A percentile compares a stretch with the other conserved stretches of the same genome.
Conservation (phyloP, 306 rosid genomes). For the Rubus parviflorus region DNA sequence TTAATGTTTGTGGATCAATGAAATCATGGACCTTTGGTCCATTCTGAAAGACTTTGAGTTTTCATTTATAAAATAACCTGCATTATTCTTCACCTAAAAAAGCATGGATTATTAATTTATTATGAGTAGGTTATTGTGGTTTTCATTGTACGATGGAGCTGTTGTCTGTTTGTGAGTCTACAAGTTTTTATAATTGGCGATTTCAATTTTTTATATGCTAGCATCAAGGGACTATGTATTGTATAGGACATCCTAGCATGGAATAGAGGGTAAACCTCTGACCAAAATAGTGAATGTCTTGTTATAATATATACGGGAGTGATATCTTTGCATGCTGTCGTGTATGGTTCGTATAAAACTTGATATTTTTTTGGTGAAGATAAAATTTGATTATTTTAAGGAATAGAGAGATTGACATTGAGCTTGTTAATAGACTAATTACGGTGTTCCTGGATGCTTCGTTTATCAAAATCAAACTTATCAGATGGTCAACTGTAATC, state of each 20-base stretch:
- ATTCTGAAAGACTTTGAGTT: slow-evolving; percentile 16
- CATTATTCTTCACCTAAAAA: not conserved
- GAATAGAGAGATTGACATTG: not conserved
- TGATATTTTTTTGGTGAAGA: not conserved
- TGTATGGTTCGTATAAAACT: slow-evolving; percentile 12
- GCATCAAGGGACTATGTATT: not conserved
- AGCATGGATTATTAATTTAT: slow-evolving; percentile 10
- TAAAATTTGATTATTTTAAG: slow-evolving; percentile 8
- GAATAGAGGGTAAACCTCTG: slow-evolving; percentile 30
- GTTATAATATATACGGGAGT: slow-evolving; percentile 4
- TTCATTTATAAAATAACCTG: not conserved
- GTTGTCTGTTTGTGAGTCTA: slow-evolving; percentile 28
- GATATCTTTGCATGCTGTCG: slow-evolving; percentile 27
- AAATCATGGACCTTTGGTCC: slow-evolving; percentile 33
- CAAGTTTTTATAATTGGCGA: slow-evolving; percentile 13
- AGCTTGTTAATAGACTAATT: not conserved
- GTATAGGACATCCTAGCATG: slow-evolving; percentile 1
- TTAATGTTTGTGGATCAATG: slow-evolving; percentile 11
- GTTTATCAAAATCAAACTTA: slow-evolving; percentile 13
- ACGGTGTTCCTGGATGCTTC: slow-evolving; percentile 28
- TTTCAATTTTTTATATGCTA: slow-evolving; percentile 7
- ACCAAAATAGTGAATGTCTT: slow-evolving; percentile 33
- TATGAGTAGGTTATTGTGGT: slow-evolving; percentile 24
- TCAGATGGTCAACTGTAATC: slow-evolving; percentile 22
- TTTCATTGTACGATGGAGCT: slow-evolving; percentile 35